phyloP scores from a whole-genome alignment of 768 basidiomycete species.

The Hemileccinum rubropunctum region DNA sequence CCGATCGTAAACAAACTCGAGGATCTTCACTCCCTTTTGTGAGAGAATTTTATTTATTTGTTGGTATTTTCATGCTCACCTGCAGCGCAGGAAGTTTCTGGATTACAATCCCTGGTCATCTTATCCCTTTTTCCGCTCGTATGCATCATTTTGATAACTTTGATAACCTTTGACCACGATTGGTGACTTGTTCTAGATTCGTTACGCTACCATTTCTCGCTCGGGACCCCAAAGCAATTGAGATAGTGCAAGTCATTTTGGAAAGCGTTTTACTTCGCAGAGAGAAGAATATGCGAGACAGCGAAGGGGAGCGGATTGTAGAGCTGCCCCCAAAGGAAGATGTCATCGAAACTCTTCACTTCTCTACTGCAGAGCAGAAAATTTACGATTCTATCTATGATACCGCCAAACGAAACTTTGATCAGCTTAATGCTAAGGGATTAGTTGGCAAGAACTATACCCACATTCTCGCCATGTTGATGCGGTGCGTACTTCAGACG shows the following conservation, averaged over 20 bases:
- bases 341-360: conserved; percentile 68
- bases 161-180: neutral
- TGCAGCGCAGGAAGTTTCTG: conserved; percentile 63
- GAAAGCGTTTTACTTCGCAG: conserved; percentile 84
- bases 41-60: conserved; percentile 39
- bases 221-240: conserved; percentile 88
- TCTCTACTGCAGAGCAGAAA: conserved; percentile 75
- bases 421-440: conserved; percentile 76
- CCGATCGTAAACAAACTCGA: conserved; percentile 94
- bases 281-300: conserved; percentile 91
- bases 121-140: conserved; percentile 88
- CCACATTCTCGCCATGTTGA: conserved; percentile 90
- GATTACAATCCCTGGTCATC: conserved; percentile 80
- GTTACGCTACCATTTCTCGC: conserved; percentile 91
- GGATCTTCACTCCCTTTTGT: conserved; percentile 89
- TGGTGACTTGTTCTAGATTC: conserved; percentile 49
- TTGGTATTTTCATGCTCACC: conserved; percentile 29
- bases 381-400: conserved; percentile 87
- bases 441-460: conserved; percentile 78
- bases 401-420: conserved; percentile 77
- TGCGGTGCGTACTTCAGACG: conserved; percentile 56
- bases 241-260: conserved; percentile 92
- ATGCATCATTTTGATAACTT: conserved; percentile 24
- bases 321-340: conserved; percentile 87
- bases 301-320: conserved; percentile 83